Evolutionary conservation across 2,329 filamentous ascomycete species (phyloP), one percentile per base, ranked within the genome.

Genomic region (Cordyceps militaris): DNA sequence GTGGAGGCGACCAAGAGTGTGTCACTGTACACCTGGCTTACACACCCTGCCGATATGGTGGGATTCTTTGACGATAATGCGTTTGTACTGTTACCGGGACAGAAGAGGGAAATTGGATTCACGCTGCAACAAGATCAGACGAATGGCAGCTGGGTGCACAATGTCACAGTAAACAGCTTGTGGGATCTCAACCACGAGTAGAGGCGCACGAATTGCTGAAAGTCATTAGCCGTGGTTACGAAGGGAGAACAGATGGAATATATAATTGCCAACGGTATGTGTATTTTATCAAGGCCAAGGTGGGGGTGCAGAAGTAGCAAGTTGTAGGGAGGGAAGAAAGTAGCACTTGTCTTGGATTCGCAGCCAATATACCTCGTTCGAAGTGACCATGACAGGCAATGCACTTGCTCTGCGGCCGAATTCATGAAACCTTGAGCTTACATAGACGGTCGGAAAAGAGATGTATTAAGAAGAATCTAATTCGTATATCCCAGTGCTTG

Each of bases 61-160:
- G 60, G 61, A 6, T 62, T 63, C 51, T 63, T 63, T 21, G 59
- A 63, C 3, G 60, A 62, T 14, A 63, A 63, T 42, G 60, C 60
- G 4, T 63, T 63, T 46, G 54, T 63, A 14, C 32, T 63, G 19
- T 19, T 40, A 8, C 61, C 60, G 0, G 60, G 60, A 0, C 49
- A 62, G 47, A 63, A 62, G 54, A 61, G 38, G 23, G 54, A 61
- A 23, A 46, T 63, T 58, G 60, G 57, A 0, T 63, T 63, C n/a
- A 61, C 43, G 1, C 32, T 62, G 30, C 61, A 63, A 28, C 23
- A 51, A 16, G 60, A 63, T 23, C 49, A 30, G 0, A 62, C 60
- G 0, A 44, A 58, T 28, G 59, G 60, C 21, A 56, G 32, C 46
- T 62, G 61, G 61, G 36, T 55, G 16, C 53, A 59, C 11, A 5